Base-by-base conservation (phyloP, 345 rosid genomes). In the Eucalyptus decipiens region DNA sequence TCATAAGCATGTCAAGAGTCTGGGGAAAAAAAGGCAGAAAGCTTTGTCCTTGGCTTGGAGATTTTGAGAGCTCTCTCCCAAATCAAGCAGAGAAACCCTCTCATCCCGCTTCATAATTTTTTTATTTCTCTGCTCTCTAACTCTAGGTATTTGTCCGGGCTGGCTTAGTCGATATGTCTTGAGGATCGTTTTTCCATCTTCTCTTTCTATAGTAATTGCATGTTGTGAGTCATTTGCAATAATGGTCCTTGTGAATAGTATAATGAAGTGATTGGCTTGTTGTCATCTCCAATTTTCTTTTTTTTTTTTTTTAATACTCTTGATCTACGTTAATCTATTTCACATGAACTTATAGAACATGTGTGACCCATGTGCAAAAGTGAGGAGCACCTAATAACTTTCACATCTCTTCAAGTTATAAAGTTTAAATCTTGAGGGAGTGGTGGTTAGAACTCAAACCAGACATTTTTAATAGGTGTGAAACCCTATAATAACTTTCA, bases 291-390 rank as follows among this genome's bases (percentile, higher is more conserved):
- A 65, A 1, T 17, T 15, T 15, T 42, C 9, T 56, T 56, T n/a
- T n/a, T n/a, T n/a, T n/a, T n/a, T n/a, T n/a, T n/a, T n/a, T n/a
- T n/a, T n/a, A n/a, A n/a, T n/a, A n/a, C n/a, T n/a, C n/a, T n/a
- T n/a, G n/a, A n/a, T n/a, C n/a, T n/a, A n/a, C n/a, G n/a, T n/a
- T n/a, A n/a, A n/a, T n/a, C n/a, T n/a, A n/a, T n/a, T 26, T 32
- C 42, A 34, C 13, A 34, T 34, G 2, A 9, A 34, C 80, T 5
- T 8, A 4, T 69, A 5, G 80, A 17, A 1, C 11, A 5, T 4
- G 12, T 5, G 10, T 3, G 21, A 8, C 6, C 17, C 42, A 67
- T 0, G 23, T 0, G 3, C 1, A 67, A 34, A 67, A 3, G 4
- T 67, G 1, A 12, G 6, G 12, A 67, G 42, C 5, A 17, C 23